These are phyloP conservation scores for Lactifluus piperatus DNA, from an alignment of 768 basidiomycete genomes.

Conservation along the genomic window DNA sequence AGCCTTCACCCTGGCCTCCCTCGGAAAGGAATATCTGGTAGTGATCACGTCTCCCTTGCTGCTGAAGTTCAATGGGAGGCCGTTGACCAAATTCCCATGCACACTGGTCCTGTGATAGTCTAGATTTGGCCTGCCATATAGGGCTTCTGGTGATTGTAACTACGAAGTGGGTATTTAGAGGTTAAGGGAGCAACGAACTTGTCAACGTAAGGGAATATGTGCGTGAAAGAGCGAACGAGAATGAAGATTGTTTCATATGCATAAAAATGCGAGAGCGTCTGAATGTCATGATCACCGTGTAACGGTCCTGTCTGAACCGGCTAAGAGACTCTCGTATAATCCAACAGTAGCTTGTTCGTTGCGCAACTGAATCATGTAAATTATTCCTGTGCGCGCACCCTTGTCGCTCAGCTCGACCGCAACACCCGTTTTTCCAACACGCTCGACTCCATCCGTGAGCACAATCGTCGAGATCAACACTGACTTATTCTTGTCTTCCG, in stretches of 20 bases:
- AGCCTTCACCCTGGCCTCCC: constrained; percentile 71
- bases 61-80: constrained; percentile 42
- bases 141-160: background rate
- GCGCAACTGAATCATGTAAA: constrained; percentile 95
- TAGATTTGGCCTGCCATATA: background rate
- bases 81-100: background rate
- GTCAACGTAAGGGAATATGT: background rate
- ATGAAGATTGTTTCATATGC: background rate
- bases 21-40: constrained; percentile 67
- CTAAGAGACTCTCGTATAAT: constrained; percentile 78
- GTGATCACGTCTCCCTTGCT: constrained; percentile 79
- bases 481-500: constrained; percentile 64
- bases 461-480: constrained; percentile 93
- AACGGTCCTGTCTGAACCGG: constrained; percentile 68
- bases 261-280: background rate
- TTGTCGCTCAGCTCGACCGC: constrained; percentile 92
- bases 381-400: constrained; percentile 84
- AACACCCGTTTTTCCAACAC: constrained; percentile 97
- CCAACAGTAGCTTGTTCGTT: constrained; percentile 82
- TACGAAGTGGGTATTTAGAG: constrained; percentile 9
- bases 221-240: background rate
- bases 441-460: constrained; percentile 90
- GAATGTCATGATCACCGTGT: background rate
- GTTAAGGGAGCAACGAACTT: constrained; percentile 2
- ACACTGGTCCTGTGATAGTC: background rate